Conservation (phyloP, 169 alveolate genomes). For the Besnoitia besnoiti region DNA sequence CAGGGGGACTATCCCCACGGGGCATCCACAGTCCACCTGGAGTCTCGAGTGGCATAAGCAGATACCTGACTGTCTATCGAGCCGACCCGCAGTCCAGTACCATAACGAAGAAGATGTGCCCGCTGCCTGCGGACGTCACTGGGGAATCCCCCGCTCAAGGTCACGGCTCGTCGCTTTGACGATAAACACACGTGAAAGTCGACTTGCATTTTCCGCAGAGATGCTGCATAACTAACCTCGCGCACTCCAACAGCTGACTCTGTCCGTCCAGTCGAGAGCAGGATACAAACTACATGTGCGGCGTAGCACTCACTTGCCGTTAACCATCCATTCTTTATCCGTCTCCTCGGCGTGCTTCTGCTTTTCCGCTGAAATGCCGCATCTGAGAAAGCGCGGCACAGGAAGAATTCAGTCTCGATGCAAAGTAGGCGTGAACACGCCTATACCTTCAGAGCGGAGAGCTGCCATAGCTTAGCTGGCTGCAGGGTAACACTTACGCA, state of each 20-base stretch:
- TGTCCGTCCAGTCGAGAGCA: background rate
- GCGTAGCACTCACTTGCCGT: background rate
- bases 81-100: too few species aligned
- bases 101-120: too few species aligned
- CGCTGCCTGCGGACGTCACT: too few species aligned
- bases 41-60: too few species aligned
- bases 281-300: background rate
- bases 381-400: background rate
- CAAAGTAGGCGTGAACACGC: background rate
- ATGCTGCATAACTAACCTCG: background rate
- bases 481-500: slow-evolving; percentile 24
- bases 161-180: too few species aligned
- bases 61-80: too few species aligned
- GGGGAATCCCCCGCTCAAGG: too few species aligned
- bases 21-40: too few species aligned
- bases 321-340: background rate
- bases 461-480: background rate
- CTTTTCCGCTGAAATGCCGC: slow-evolving; percentile 6
- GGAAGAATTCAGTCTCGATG: background rate
- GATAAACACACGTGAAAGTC: too few species aligned
- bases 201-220: too few species aligned
- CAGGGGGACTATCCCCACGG: too few species aligned
- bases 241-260: background rate
- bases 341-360: background rate
- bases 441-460: background rate